Evolutionary conservation across 441 rosid genomes (phyloP), one percentile per base, ranked within the genome.

Genomic region (Biscutella laevigata): DNA sequence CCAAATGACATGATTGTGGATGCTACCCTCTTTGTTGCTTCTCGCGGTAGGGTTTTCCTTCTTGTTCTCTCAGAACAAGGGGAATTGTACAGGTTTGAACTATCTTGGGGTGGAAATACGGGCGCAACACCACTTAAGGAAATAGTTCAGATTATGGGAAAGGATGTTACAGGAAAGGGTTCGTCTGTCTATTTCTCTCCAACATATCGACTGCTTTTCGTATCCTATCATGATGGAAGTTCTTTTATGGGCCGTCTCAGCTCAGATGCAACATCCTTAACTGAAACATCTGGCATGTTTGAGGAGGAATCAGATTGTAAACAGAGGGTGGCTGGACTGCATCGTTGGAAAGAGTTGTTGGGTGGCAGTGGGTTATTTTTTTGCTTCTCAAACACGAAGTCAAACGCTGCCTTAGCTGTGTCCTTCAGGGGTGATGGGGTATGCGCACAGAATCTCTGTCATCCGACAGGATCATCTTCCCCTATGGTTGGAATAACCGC

Each of bases 401-500:
- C 89, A 28, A 91, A 88, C 73, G 59, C 85, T 70, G 94, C 95
- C 36, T 65, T 91, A 68, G 87, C 78, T 61, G 72, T 91, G 13
- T 81, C 91, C 38, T 39, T 88, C 58, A 85, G 81, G 52, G 70
- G 71, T 47, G 75, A 79, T 54, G 97, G 71, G 25, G 61, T 91
- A 42, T 70, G 72, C 67, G 95, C 94, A 47, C 99, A 95, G 76
- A 86, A 71, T 75, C 57, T 91, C 72, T 75, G 89, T 44, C 98
- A 86, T 73, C 90, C 91, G 7, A 77, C 76, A 53, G 87, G 89
- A 60, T 81, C 97, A 53, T 79, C 95, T 35, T 84, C 94, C 12
- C 81, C 88, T 62, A 77, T 91, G 69, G 99, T 95, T 68, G 99
- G 99, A 39, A 77, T 88, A 57, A 74, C 91, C 28, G 97, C 98